Evolutionary conservation across 441 rosid genomes (phyloP), one percentile per base, ranked within the genome.

Genomic region (Dalechampia spathulata): DNA sequence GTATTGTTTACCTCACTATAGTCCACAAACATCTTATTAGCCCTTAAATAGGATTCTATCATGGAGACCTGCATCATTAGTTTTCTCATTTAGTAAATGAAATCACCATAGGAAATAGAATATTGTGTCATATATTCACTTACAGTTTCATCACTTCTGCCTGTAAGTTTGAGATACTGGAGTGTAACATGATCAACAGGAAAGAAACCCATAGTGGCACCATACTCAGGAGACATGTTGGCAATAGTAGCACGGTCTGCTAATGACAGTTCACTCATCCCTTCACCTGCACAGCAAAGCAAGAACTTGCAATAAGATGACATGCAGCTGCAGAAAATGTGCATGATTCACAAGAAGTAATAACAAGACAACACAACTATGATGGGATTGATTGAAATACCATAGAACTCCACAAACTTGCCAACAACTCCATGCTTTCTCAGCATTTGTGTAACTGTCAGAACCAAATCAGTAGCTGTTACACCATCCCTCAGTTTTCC

Each of bases 401-500:
- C 96, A 65, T 85, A 82, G 66, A 93, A 93, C 79, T 93, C 99
- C 55, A 93, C 99, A 72, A 93, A 93, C 78, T 93, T 93, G 64
- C 97, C 95, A 70, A 90, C 99, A 73, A 85, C 99, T 2, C 97
- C 99, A 71, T 93, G 99, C 82, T 89, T 93, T 78, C 99, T 80
- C 75, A 93, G 78, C 70, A 90, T 90, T 78, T 93, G 97, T 53
- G 99, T 93, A 20, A 82, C 99, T 4, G 97, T 93, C 61, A 93
- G 72, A 70, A 93, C 99, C 84, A 93, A 78, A 69, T 93, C 99
- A 26, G 97, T 93, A 57, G 99, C 96, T 45, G 99, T 93, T 34
- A 93, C 93, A 67, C 99, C 99, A 77, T 83, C 74, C 61, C 75
- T 77, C 60, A 93, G 69, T 56, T 83, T 87, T 49, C 97, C 96